Base-by-base conservation (phyloP, 2,329 filamentous ascomycete genomes). In the Stagonosporopsis cucurbitacearum region DNA sequence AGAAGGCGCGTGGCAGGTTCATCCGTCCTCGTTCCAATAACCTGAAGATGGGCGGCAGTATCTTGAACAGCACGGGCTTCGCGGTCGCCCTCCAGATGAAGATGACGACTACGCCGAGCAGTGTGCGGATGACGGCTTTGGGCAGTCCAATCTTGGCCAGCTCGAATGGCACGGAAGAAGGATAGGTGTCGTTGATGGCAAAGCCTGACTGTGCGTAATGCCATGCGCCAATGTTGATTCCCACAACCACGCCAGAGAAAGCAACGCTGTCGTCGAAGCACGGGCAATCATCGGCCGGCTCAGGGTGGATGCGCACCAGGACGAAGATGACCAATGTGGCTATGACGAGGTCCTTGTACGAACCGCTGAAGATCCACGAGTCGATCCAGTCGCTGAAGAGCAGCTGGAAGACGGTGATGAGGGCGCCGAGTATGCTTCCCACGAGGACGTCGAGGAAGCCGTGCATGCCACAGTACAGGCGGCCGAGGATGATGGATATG, bases 381-480 rank as follows among this genome's bases (percentile, higher is more conserved):
- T 96, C 91, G 55, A 96, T 83, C 2, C 78, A 73, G 22, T 82
- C 75, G 19, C 85, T 85, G 52, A 78, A 85, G 6, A 77, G 62
- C 57, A 84, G 83, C 65, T 88, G 84, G 19, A 83, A 67, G 19
- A 81, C 74, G 2, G 84, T 84, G 32, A 89, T 81, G 6, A 84
- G 76, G 11, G 87, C 88, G 28, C 95, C 95, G 52, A 97, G 82
- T 13, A 87, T 67, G 50, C 89, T 91, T 6, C 95, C 95, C 53
- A 95, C 76, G 13, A 95, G 78, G 22, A 98, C 92, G 75, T 99
- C 95, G 39, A 95, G 82, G 77, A 98, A 96, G 11, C 95, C 95
- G 77, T 99, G 95, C 95, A 99, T 99, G 58, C 95, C 95, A 72
- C 95, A 99, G 79, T 99, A 98, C 32, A 99, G 81, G 19, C 95